Evolutionary conservation across 2,329 filamentous ascomycete species (phyloP).

Genomic region (Exophiala xenobiotica): DNA sequence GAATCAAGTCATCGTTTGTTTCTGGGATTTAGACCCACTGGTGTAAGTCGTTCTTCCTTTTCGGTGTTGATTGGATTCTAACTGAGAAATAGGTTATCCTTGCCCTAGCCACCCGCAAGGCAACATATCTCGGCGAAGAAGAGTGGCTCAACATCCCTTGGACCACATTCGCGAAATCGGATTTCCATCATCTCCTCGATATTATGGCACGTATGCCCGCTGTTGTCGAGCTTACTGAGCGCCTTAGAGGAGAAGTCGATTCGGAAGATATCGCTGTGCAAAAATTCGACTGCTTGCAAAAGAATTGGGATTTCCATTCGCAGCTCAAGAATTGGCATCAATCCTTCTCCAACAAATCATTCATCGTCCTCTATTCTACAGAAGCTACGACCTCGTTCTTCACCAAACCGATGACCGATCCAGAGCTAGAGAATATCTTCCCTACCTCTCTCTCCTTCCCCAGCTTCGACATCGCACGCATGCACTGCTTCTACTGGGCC

Average conservation of each 20-base stretch:
- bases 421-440: no score
- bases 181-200: conserved; percentile 11
- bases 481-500: conserved; percentile 14
- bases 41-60: conserved; percentile 5
- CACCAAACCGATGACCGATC: neutral
- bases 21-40: conserved; percentile 32
- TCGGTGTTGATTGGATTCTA: neutral
- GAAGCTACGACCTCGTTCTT: conserved; percentile 2
- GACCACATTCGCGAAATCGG: conserved; percentile 30
- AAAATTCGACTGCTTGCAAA: neutral
- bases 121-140: conserved; percentile 32
- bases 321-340: conserved; percentile 9
- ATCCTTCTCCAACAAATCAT: neutral
- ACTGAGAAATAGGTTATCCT: conserved; percentile 30
- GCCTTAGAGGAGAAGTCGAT: neutral
- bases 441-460: conserved; percentile 9
- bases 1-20: conserved; percentile 38
- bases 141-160: conserved; percentile 36
- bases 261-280: neutral
- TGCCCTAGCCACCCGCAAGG: conserved; percentile 29
- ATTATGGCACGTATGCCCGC: conserved; percentile 13
- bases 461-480: conserved; percentile 13
- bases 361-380: neutral
- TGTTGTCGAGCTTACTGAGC: conserved; percentile 1
- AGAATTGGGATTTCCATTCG: conserved; percentile 5